Conservation (phyloP, 2,329 filamentous ascomycete species). For the Aspergillus cejpii region DNA sequence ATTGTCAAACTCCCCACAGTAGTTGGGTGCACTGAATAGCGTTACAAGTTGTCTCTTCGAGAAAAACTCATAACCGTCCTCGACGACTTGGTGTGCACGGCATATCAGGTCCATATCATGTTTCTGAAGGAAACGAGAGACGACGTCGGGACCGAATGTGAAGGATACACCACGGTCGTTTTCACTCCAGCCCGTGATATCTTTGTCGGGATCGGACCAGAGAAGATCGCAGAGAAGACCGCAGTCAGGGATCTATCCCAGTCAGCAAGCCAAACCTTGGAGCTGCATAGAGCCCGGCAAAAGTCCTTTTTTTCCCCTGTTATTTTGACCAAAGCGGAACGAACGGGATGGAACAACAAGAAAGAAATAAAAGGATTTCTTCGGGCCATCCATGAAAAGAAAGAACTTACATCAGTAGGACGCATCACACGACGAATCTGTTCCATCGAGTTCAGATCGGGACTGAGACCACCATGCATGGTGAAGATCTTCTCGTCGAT, state of each 20-base stretch:
- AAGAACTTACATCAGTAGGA: conserved; percentile 81
- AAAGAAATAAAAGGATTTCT: not conserved
- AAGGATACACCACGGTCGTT: conserved; percentile 98
- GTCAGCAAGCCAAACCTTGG: conserved; percentile 39
- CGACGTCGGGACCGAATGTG: conserved; percentile 95
- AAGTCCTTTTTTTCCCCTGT: conserved; percentile 11
- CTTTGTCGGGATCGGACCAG: conserved; percentile 98
- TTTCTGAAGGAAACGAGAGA: conserved; percentile 95
- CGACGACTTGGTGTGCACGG: conserved; percentile 95
- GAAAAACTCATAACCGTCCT: conserved; percentile 99
- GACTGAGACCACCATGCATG: conserved; percentile 96
- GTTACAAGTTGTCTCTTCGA: conserved; percentile 96
- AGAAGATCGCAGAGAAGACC: conserved; percentile 94
- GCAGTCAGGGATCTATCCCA: conserved; percentile 82
- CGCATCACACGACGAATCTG: conserved; percentile 98
- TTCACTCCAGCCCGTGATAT: conserved; percentile 98
- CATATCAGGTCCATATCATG: conserved; percentile 99
- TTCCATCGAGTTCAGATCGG: conserved; percentile 98
- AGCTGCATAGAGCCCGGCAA: conserved; percentile 26
- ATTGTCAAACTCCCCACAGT: conserved; percentile 99
- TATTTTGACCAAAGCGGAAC: conserved; percentile 1
- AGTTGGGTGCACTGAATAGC: conserved; percentile 96
- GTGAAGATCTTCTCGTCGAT: conserved; percentile 99
- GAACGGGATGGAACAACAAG: too few species aligned
- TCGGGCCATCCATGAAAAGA: not conserved